Conservation (phyloP, 208 protist species). For the Endotrypanum monterogeii region DNA sequence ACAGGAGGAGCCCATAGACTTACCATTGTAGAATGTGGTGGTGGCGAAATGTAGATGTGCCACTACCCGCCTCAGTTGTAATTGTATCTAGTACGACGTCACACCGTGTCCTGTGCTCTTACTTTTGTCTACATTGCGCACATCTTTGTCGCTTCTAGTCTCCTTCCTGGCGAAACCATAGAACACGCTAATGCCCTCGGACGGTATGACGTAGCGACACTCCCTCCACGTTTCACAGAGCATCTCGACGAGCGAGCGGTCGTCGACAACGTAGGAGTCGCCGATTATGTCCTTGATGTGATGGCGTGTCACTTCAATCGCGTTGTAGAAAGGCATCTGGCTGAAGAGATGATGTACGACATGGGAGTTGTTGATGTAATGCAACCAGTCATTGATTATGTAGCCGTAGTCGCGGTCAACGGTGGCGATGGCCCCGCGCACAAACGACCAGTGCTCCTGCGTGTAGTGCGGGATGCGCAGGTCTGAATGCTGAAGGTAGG, state of each 20-base stretch:
- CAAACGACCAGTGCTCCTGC: conserved; percentile 91
- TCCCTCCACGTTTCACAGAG: conserved; percentile 55
- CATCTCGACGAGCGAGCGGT: conserved; percentile 46
- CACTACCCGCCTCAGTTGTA: not conserved
- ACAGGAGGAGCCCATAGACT: not conserved
- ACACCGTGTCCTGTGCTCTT: not conserved
- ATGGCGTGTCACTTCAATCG: conserved; percentile 81
- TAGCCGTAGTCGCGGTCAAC: conserved; percentile 91
- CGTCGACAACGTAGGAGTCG: conserved; percentile 70
- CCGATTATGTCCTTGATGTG: conserved; percentile 76
- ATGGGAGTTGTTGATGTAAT: conserved; percentile 95
- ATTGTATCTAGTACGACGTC: too few relatives aligned
- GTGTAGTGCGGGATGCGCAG: conserved; percentile 90
- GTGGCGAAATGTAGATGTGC: not conserved
- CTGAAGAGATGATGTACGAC: conserved; percentile 95
- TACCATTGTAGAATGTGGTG: not conserved
- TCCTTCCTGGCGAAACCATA: conserved; percentile 45
- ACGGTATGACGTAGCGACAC: conserved; percentile 82
- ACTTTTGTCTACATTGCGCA: not conserved
- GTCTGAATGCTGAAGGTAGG: conserved; percentile 90
- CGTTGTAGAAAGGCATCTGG: conserved; percentile 94
- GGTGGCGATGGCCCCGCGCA: conserved; percentile 90
- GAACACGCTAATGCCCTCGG: conserved; percentile 73
- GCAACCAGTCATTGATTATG: conserved; percentile 79
- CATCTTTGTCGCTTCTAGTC: not conserved